Conservation (phyloP, 345 rosid genomes). For the rapeseed (Brassica napus) region DNA sequence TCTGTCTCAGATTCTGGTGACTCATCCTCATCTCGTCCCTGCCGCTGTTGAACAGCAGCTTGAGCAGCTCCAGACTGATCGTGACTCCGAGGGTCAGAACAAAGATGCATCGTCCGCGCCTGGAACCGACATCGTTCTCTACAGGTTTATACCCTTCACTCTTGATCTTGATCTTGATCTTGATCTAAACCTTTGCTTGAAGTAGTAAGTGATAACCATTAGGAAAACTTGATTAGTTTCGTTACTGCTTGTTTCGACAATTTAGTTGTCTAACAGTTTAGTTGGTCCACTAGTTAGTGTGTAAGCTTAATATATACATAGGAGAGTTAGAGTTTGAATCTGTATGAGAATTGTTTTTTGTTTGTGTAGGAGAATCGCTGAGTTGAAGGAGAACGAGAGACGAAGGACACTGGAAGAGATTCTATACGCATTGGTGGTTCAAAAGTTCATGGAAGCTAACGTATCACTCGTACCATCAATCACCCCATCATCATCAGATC, state of each 20-base stretch:
- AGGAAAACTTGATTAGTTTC: not conserved
- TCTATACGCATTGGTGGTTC: slow-evolving; percentile 83
- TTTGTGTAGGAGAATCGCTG: slow-evolving; percentile 80
- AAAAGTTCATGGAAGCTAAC: slow-evolving; percentile 87
- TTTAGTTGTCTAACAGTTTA: not conserved
- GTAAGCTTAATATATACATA: not conserved
- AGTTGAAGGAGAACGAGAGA: slow-evolving; percentile 89
- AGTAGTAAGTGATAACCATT: not conserved
- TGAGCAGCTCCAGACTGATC: slow-evolving; percentile 87
- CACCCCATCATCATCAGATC: slow-evolving; percentile 51
- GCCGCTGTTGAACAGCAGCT: slow-evolving; percentile 98
- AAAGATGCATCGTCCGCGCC: slow-evolving; percentile 63
- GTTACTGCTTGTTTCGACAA: not conserved
- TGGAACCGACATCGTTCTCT: slow-evolving; percentile 75
- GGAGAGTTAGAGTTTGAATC: not conserved
- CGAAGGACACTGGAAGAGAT: slow-evolving; percentile 82
- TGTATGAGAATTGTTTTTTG: slow-evolving; percentile 3
- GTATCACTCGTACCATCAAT: slow-evolving; percentile 74
- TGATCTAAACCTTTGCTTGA: not conserved
- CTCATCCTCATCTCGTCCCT: slow-evolving; percentile 93
- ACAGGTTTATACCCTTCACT: slow-evolving; percentile 50
- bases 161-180: not conserved
- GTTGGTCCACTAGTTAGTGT: not conserved
- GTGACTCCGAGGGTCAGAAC: slow-evolving; percentile 63
- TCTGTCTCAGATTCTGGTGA: slow-evolving; percentile 73